Percentiles rank a stretch among this genome's conserved stretches.
phyloP scores from a whole-genome alignment of 2,329 filamentous ascomycete species.

The Ophioceras dolichostomum region DNA sequence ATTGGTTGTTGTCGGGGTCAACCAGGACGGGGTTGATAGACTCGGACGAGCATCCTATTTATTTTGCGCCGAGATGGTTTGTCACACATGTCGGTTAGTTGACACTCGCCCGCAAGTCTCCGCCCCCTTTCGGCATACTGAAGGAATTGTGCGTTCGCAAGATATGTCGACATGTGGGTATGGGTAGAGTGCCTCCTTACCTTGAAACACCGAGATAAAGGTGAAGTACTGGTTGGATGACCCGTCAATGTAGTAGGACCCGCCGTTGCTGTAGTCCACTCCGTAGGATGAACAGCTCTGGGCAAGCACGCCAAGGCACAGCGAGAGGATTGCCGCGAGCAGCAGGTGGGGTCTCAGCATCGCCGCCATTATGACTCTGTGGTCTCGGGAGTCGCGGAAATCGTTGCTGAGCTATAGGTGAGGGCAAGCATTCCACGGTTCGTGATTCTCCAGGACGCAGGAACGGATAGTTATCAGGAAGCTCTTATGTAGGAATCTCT shows the following conservation, averaged over 20 bases:
- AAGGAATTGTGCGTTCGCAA: too few species aligned
- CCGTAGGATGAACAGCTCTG: conserved; percentile 20
- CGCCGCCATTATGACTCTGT: conserved; percentile 9
- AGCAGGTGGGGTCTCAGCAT: conserved; percentile 9
- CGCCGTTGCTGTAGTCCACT: conserved; percentile 24
- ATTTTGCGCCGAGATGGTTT: too few species aligned
- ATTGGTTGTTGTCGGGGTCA: conserved; percentile 17
- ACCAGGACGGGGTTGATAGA: conserved; percentile 21
- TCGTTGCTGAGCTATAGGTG: neutral
- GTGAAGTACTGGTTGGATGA: conserved; percentile 23
- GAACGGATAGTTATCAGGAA: neutral
- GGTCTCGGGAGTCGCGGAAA: neutral
- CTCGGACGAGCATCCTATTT: conserved; percentile 20
- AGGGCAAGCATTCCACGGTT: neutral
- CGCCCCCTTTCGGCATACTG: too few species aligned
- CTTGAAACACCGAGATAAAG: conserved; percentile 23
- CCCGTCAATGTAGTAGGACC: conserved; percentile 23
- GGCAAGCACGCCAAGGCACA: conserved; percentile 9
- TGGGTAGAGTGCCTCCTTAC: neutral
- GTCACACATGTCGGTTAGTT: too few species aligned
- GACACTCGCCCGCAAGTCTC: too few species aligned
- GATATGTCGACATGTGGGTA: neutral
- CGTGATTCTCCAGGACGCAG: neutral
- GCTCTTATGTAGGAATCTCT: neutral
- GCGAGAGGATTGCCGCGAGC: conserved; percentile 11